phyloP scores from a whole-genome alignment of 1,284 basidiomycete species.

The Heliocybe sulcata region DNA sequence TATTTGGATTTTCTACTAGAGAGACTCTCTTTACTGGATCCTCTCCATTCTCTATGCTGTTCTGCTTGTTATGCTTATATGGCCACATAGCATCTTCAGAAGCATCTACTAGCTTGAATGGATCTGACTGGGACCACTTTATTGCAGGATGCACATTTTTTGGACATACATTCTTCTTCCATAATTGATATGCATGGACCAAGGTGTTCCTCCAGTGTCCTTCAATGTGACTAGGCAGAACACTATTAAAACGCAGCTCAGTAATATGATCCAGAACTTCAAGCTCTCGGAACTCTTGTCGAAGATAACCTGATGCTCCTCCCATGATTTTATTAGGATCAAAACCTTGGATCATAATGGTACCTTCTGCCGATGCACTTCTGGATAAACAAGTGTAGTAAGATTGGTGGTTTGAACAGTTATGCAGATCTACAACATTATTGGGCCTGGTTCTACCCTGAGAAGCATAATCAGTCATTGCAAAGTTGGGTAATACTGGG shows the following conservation, averaged over 20 bases:
- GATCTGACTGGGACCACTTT: background rate
- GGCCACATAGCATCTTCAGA: background rate
- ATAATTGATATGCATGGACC: slow-evolving; percentile 13
- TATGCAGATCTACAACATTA: slow-evolving; percentile 26
- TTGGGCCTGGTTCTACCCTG: slow-evolving; percentile 27
- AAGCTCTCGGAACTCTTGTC: slow-evolving; percentile 23
- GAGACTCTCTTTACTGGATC: background rate
- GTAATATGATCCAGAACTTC: slow-evolving; percentile 27
- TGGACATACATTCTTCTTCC: slow-evolving; percentile 9
- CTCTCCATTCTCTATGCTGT: background rate
- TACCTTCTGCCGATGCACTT: slow-evolving; percentile 20
- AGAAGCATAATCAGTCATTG: slow-evolving; percentile 32
- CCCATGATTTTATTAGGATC: slow-evolving; percentile 14
- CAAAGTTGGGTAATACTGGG: slow-evolving; percentile 28
- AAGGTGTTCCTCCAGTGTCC: slow-evolving; percentile 10
- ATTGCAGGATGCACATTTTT: slow-evolving; percentile 9
- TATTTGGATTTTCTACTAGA: background rate
- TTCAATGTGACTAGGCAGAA: slow-evolving; percentile 13
- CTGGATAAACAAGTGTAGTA: slow-evolving; percentile 29
- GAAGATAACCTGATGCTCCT: slow-evolving; percentile 11
- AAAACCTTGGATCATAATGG: slow-evolving; percentile 25
- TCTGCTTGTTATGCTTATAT: too few relatives aligned
- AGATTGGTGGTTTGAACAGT: slow-evolving; percentile 21
- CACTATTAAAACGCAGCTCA: slow-evolving; percentile 12
- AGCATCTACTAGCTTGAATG: background rate